phyloP scores from a whole-genome alignment of 176 grass and related monocot species.

The Otatea glauca region DNA sequence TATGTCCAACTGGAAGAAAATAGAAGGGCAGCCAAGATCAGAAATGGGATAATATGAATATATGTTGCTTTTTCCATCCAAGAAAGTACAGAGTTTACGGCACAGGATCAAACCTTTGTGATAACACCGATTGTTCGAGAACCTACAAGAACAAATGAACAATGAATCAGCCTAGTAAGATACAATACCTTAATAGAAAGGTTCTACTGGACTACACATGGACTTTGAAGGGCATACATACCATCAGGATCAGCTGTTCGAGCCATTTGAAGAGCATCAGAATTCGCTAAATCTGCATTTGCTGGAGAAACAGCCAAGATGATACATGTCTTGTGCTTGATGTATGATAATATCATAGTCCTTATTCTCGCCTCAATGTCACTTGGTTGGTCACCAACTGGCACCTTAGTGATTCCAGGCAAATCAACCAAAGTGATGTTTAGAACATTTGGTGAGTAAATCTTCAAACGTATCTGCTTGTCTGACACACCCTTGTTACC shows the following conservation, averaged over 20 bases:
- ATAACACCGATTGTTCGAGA: slow-evolving; percentile 99
- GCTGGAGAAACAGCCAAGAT: slow-evolving; percentile 97
- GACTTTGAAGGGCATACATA: slow-evolving; percentile 33
- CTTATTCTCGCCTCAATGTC: slow-evolving; percentile 98
- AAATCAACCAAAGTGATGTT: slow-evolving; percentile 98
- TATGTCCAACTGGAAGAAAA: slow-evolving; percentile 86
- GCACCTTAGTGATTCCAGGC: slow-evolving; percentile 98
- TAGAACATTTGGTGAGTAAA: slow-evolving; percentile 97
- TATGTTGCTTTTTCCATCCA: not conserved
- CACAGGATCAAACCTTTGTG: slow-evolving; percentile 72
- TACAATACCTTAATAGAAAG: slow-evolving; percentile 21
- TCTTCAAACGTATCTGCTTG: slow-evolving; percentile 93
- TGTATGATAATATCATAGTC: slow-evolving; percentile 98
- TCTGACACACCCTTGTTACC: slow-evolving; percentile 92
- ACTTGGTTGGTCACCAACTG: slow-evolving; percentile 96
- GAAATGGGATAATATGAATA: not conserved
- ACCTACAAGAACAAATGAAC: slow-evolving; percentile 61
- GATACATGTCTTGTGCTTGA: slow-evolving; percentile 95
- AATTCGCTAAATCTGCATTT: slow-evolving; percentile 98
- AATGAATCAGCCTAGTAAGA: slow-evolving; percentile 29
- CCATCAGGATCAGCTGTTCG: slow-evolving; percentile 93
- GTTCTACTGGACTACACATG: not conserved
- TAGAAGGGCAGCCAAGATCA: slow-evolving; percentile 29
- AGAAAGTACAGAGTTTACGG: not conserved
- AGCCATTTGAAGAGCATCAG: slow-evolving; percentile 98